phyloP scores from a whole-genome alignment of 2,329 filamentous ascomycete species.

The Penicillium sp. region DNA sequence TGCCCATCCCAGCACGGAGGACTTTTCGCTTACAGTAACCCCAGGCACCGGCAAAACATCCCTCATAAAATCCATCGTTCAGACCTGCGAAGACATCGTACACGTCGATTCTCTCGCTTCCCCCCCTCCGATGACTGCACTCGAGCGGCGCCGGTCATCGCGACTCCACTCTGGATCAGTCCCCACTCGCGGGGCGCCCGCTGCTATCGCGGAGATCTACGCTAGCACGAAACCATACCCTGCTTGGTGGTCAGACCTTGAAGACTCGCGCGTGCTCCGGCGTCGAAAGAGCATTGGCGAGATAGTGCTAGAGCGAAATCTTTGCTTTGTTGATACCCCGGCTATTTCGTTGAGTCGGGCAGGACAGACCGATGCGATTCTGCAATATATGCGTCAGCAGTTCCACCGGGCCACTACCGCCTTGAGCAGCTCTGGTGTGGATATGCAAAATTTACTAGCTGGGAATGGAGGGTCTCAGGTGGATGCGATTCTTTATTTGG shows the following conservation, averaged over 20 bases:
- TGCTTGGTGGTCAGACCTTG: conserved; percentile 83
- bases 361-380: conserved; percentile 63
- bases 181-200: conserved; percentile 18
- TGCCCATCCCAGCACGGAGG: not conserved
- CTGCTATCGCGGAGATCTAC: conserved; percentile 67
- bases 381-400: conserved; percentile 74
- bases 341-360: conserved; percentile 57
- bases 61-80: conserved; percentile 84
- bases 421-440: conserved; percentile 67
- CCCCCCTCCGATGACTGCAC: conserved; percentile 46
- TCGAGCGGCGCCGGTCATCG: conserved; percentile 26
- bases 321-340: conserved; percentile 90
- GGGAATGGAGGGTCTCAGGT: conserved; percentile 83
- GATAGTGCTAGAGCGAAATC: conserved; percentile 81
- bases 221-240: conserved; percentile 85
- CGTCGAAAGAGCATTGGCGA: conserved; percentile 75
- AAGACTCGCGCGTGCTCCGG: conserved; percentile 64
- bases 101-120: conserved; percentile 68
- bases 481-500: conserved; percentile 82
- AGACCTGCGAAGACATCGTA: conserved; percentile 87
- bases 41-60: conserved; percentile 85
- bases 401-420: conserved; percentile 67
- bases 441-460: conserved; percentile 76
- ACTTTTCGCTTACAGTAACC: not conserved
- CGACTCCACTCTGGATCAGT: conserved; percentile 25